Conservation (phyloP, 257 asterid genomes). For the Nicotiana tabacum region DNA sequence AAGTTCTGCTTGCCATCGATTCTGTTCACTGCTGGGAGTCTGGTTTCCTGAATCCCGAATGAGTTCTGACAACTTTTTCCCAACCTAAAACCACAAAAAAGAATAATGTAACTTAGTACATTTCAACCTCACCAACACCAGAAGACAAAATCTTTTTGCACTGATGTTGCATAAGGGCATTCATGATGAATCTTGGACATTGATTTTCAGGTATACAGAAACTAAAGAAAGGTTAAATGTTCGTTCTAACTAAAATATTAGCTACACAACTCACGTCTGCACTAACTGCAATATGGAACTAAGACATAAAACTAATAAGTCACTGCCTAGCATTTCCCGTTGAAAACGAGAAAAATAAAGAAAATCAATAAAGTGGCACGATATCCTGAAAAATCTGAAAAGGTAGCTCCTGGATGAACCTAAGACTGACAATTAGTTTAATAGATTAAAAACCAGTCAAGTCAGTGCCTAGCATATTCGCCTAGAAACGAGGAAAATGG, state of each 20-base stretch:
- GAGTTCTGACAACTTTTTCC: slow-evolving; percentile 84
- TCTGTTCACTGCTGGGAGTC: slow-evolving; percentile 75
- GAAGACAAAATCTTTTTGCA: neutral
- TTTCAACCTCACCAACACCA: neutral
- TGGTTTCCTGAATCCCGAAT: slow-evolving; percentile 94
- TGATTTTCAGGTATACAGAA: neutral
- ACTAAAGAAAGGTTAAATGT: neutral
- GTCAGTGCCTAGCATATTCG: too few relatives aligned
- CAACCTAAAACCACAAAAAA: slow-evolving; percentile 53
- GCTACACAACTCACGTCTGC: neutral
- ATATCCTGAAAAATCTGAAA: neutral
- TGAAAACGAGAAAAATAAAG: neutral
- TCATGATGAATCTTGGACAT: neutral
- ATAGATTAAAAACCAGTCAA: too few relatives aligned
- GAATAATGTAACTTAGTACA: neutral
- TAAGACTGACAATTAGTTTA: neutral
- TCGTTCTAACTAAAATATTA: neutral
- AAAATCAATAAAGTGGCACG: neutral
- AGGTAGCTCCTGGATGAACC: neutral
- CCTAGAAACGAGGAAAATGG: too few relatives aligned
- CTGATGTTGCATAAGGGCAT: neutral
- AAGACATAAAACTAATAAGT: neutral
- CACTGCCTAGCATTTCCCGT: neutral
- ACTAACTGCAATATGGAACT: neutral
- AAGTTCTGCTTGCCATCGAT: slow-evolving; percentile 94